Conservation (phyloP, 352 stramenopile species). For the Bremia lactucae region DNA sequence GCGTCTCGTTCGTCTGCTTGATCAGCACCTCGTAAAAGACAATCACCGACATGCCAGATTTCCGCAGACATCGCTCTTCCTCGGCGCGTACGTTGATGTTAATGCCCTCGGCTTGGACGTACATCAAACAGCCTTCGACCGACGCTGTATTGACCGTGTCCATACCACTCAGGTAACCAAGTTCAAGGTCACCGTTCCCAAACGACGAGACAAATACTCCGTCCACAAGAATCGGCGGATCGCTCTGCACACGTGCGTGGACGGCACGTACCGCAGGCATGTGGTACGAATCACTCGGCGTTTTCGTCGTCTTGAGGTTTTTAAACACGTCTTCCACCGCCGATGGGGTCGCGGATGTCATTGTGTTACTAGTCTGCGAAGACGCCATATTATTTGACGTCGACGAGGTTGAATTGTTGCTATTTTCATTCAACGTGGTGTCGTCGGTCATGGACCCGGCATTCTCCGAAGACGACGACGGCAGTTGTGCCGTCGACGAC, state of each 20-base stretch:
- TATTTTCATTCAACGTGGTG: too few species aligned
- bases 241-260: constrained; percentile 63
- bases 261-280: constrained; percentile 50
- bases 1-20: constrained; percentile 45
- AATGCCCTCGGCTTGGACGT: constrained; percentile 72
- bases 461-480: too few species aligned
- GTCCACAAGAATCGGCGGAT: constrained; percentile 46
- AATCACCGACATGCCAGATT: constrained; percentile 47
- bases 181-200: constrained; percentile 35
- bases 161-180: constrained; percentile 47
- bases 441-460: too few species aligned
- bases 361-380: not conserved
- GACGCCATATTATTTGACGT: constrained; percentile 2
- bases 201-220: constrained; percentile 53
- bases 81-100: constrained; percentile 38
- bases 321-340: constrained; percentile 16
- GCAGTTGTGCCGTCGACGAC: too few species aligned
- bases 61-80: constrained; percentile 47
- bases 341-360: not conserved
- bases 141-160: constrained; percentile 68
- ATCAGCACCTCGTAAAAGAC: constrained; percentile 73
- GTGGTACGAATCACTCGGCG: constrained; percentile 33
- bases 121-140: constrained; percentile 69
- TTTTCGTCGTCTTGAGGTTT: constrained; percentile 24
- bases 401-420: too few species aligned